These are phyloP conservation scores for Coemansia sp. DNA, from an alignment of 192 early-diverging fungal genomes.

Conservation along the genomic window DNA sequence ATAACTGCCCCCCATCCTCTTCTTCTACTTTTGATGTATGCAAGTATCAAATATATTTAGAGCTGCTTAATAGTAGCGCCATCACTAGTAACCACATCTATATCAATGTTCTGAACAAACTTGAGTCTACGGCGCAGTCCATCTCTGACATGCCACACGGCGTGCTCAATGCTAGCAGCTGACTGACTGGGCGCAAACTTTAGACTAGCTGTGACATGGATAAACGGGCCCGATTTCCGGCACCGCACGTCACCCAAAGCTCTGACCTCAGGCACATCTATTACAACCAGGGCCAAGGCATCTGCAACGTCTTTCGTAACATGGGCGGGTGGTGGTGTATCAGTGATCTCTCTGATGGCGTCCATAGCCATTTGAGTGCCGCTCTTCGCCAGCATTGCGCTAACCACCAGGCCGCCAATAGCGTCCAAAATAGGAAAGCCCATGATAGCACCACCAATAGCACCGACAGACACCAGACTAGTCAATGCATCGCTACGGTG, in stretches of 20 bases:
- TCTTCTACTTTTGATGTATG: neutral
- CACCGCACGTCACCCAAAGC: constrained; percentile 30
- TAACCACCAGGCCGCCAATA: constrained; percentile 73
- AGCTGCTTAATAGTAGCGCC: neutral
- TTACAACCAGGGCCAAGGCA: constrained; percentile 17
- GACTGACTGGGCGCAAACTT: constrained; percentile 24
- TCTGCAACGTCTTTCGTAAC: constrained; percentile 32
- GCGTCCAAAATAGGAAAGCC: constrained; percentile 76
- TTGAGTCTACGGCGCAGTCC: constrained; percentile 22
- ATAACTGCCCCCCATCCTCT: neutral
- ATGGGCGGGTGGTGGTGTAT: constrained; percentile 46
- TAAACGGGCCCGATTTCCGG: constrained; percentile 49
- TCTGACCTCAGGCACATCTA: constrained; percentile 6
- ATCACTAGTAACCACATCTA: constrained; percentile 16
- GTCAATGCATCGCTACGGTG: constrained; percentile 79
- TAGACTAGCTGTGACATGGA: constrained; percentile 34
- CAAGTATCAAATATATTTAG: neutral
- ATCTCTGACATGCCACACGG: constrained; percentile 17
- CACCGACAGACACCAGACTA: constrained; percentile 71
- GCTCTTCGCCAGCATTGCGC: constrained; percentile 70
- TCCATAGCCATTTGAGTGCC: constrained; percentile 60
- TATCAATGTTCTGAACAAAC: constrained; percentile 44
- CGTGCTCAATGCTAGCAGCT: constrained; percentile 21
- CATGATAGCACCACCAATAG: constrained; percentile 72
- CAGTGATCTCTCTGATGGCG: constrained; percentile 59